phyloP scores from a whole-genome alignment of 192 early-diverging fungal genomes.

The Piromyces finnis region DNA sequence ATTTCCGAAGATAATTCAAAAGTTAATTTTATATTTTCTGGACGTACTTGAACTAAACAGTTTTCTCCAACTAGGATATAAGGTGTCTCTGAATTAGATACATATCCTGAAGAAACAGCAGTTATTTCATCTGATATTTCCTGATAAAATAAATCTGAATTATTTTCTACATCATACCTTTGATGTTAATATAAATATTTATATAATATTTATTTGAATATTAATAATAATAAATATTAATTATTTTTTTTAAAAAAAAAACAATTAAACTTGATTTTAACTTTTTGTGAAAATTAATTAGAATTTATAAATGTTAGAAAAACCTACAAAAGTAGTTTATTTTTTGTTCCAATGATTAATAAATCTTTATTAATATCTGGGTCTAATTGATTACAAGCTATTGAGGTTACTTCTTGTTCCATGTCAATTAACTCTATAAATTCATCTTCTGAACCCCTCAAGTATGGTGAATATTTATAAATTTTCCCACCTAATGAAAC shows the following conservation, averaged over 20 bases:
- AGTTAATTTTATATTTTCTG: too few species aligned
- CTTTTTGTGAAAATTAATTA: too few species aligned
- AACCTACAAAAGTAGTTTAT: neutral
- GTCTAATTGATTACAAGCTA: neutral
- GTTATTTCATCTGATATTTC: neutral
- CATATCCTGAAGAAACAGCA: neutral
- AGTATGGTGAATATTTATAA: neutral
- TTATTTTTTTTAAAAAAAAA: too few species aligned
- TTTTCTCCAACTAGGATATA: neutral
- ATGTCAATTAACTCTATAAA: neutral
- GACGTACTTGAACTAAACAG: neutral
- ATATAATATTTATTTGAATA: too few species aligned
- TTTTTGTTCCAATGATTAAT: neutral
- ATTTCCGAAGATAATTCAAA: too few species aligned
- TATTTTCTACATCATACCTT: neutral
- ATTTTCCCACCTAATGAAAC: neutral
- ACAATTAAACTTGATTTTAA: too few species aligned
- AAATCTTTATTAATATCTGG: neutral
- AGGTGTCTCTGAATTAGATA: neutral
- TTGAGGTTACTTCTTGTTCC: neutral
- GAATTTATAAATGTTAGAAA: too few species aligned
- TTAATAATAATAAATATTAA: too few species aligned
- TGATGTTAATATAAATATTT: neutral
- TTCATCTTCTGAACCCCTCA: neutral
- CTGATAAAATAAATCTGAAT: neutral